Evolutionary conservation across 2,329 filamentous ascomycete genomes (phyloP).

Genomic region (Fusarium nurragi): DNA sequence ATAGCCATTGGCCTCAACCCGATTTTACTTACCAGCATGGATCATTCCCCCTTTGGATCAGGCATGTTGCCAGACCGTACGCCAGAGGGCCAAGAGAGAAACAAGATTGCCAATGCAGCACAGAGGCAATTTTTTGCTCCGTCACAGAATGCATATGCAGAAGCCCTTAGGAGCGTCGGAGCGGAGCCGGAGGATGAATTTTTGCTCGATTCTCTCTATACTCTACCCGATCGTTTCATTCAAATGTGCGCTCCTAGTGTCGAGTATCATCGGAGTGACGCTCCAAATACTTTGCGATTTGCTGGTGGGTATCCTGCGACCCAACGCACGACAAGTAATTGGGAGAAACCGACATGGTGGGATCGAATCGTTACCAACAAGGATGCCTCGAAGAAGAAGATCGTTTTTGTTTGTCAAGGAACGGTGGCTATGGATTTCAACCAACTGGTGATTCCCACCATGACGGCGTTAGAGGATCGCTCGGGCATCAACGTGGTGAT

Average conservation of each 20-base stretch:
- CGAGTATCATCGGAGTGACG: slow-evolving; percentile 1
- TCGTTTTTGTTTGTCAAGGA: slow-evolving; percentile 3
- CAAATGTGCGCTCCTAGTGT: slow-evolving; percentile 4
- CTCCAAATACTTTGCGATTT: background rate
- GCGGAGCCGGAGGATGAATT: background rate
- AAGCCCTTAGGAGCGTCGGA: background rate
- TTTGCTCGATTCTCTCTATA: background rate
- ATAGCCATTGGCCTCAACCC: slow-evolving; percentile 7
- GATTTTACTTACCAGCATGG: background rate
- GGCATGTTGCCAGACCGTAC: background rate
- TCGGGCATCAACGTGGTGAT: background rate
- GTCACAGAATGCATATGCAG: background rate
- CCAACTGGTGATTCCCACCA: background rate
- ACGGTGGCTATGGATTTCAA: slow-evolving; percentile 5
- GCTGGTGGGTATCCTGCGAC: slow-evolving; percentile 1
- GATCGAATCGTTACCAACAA: background rate
- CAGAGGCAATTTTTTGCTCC: background rate
- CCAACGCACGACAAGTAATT: background rate
- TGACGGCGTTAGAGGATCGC: background rate
- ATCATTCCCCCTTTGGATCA: slow-evolving; percentile 1
- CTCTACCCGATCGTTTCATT: background rate
- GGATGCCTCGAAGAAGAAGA: background rate
- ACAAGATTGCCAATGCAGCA: background rate
- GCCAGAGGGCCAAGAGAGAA: background rate
- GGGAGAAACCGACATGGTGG: background rate